These are phyloP conservation scores for Trichophyton verrucosum DNA, from an alignment of 2,329 filamentous ascomycete genomes.

Conservation along the genomic window DNA sequence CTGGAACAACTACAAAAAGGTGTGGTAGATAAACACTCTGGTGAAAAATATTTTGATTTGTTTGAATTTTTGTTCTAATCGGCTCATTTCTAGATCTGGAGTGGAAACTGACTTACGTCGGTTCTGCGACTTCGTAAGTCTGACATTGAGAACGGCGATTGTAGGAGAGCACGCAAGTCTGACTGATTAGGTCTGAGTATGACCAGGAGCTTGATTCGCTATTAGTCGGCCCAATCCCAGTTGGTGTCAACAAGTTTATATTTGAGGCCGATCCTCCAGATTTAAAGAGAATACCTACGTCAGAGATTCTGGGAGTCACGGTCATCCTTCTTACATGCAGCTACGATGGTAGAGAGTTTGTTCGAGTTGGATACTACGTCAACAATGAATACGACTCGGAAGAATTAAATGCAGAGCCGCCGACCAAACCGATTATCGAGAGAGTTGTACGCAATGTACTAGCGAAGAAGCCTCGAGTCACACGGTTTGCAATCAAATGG, in stretches of 20 bases:
- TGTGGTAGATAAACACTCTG: conserved; percentile 25
- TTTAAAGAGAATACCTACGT: conserved; percentile 78
- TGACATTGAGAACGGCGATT: neutral
- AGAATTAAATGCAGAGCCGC: conserved; percentile 77
- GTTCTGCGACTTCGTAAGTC: conserved; percentile 87
- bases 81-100: conserved; percentile 60
- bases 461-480: conserved; percentile 93
- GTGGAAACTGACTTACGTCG: conserved; percentile 98
- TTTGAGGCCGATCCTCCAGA: conserved; percentile 93
- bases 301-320: conserved; percentile 91
- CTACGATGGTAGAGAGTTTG: conserved; percentile 93
- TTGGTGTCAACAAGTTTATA: conserved; percentile 96
- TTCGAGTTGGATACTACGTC: conserved; percentile 97
- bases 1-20: conserved; percentile 89
- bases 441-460: conserved; percentile 85
- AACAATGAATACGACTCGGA: conserved; percentile 98
- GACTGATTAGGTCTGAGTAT: conserved; percentile 63
- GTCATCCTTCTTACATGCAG: conserved; percentile 93
- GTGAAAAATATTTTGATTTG: neutral
- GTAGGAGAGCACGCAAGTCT: conserved; percentile 7
- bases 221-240: conserved; percentile 90
- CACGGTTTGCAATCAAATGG: conserved; percentile 98
- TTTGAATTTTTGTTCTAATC: neutral
- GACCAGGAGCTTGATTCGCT: conserved; percentile 97
- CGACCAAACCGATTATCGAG: conserved; percentile 83